Conservation (phyloP, 768 basidiomycete genomes). For the Pleurotus platypus region DNA sequence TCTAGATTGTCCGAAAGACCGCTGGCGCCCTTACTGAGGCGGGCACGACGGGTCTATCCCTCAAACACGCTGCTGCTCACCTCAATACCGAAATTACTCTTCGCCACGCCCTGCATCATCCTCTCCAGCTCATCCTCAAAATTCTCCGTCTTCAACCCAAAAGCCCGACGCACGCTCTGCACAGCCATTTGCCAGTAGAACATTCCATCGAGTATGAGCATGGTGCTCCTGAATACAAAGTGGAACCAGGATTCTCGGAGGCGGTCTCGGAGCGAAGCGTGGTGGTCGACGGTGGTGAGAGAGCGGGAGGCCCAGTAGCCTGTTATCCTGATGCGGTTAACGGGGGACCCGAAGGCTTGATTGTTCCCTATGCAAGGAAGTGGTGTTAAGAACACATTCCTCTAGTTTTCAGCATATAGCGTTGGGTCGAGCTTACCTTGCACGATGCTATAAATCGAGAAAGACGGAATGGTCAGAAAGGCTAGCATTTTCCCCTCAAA, state of each 20-base stretch:
- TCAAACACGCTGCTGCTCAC: conserved; percentile 55
- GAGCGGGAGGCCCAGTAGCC: conserved; percentile 79
- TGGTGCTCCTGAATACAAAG: conserved; percentile 57
- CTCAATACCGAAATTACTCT: conserved; percentile 76
- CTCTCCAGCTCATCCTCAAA: conserved; percentile 85
- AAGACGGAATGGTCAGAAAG: too few relatives aligned
- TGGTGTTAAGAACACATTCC: neutral
- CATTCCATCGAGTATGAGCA: conserved; percentile 65
- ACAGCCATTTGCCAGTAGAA: conserved; percentile 63
- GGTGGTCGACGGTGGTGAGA: conserved; percentile 35
- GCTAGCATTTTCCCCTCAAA: too few relatives aligned
- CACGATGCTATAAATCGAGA: conserved; percentile 33
- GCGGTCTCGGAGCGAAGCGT: conserved; percentile 38
- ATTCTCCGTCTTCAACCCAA: conserved; percentile 43
- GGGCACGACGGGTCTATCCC: conserved; percentile 25
- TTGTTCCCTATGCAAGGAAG: conserved; percentile 59
- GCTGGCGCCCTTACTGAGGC: too few relatives aligned
- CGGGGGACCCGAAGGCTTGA: conserved; percentile 79
- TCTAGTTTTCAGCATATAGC: too few relatives aligned
- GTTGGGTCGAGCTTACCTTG: conserved; percentile 28
- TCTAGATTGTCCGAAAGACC: too few relatives aligned
- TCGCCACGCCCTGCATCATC: conserved; percentile 72
- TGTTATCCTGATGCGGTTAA: conserved; percentile 88
- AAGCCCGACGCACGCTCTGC: conserved; percentile 39
- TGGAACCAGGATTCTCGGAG: conserved; percentile 55